Evolutionary conservation across 371 early-diverging fungal genomes (phyloP).

Genomic region (Fennellomyces sp.): DNA sequence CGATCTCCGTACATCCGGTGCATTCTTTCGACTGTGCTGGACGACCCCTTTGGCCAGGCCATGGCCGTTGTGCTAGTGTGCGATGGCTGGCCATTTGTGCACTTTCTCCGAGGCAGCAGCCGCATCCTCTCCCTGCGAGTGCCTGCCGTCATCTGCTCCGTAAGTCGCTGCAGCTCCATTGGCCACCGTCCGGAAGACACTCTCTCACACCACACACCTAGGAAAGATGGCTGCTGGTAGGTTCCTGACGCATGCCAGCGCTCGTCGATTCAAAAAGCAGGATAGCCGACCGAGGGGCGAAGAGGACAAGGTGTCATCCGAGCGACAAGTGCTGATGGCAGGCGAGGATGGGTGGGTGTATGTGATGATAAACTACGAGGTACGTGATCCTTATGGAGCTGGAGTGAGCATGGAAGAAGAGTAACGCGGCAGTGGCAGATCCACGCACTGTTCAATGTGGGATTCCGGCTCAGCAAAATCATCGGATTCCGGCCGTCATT

Average conservation of each 20-base stretch:
- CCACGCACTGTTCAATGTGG: slow-evolving; percentile 38
- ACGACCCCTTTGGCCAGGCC: slow-evolving; percentile 34
- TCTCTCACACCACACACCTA: too few relatives aligned
- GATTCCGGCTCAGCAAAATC: slow-evolving; percentile 30
- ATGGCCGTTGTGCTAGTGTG: slow-evolving; percentile 44
- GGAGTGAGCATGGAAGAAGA: too few relatives aligned
- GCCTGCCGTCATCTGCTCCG: slow-evolving; percentile 42
- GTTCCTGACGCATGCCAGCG: slow-evolving; percentile 24
- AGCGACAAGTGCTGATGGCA: slow-evolving; percentile 40
- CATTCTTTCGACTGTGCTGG: slow-evolving; percentile 33
- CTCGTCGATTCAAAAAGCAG: slow-evolving; percentile 3
- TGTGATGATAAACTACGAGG: slow-evolving; percentile 46
- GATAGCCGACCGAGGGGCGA: not conserved
- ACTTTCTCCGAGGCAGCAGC: slow-evolving; percentile 40
- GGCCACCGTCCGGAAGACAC: too few relatives aligned
- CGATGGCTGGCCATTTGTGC: slow-evolving; percentile 46
- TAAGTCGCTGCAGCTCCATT: slow-evolving; percentile 16
- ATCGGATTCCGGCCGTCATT: slow-evolving; percentile 32
- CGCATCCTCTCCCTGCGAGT: slow-evolving; percentile 26
- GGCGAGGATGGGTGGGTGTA: slow-evolving; percentile 50
- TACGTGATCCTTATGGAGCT: too few relatives aligned
- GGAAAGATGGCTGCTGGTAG: slow-evolving; percentile 46
- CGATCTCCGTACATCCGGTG: slow-evolving; percentile 38
- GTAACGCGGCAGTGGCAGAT: too few relatives aligned
- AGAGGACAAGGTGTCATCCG: not conserved